Percentiles rank a stretch among this genome's conserved stretches.
Evolutionary conservation across 441 rosid species (phyloP).

Genomic region (Codiaeum variegatum): DNA sequence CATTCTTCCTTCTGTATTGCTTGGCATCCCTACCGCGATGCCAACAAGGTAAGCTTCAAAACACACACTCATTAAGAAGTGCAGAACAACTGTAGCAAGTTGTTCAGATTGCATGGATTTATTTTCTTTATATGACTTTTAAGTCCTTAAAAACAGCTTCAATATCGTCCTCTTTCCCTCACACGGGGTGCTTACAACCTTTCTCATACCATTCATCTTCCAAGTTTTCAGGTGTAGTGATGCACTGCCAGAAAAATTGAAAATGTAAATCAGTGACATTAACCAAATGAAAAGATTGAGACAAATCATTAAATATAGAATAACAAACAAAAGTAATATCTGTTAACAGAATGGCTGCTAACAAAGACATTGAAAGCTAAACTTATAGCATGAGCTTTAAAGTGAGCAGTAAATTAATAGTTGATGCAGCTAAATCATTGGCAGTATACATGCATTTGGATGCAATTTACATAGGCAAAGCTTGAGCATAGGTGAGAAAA

Average conservation of each 20-base stretch:
- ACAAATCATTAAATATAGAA: background rate
- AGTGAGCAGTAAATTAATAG: background rate
- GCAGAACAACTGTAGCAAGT: slow-evolving; percentile 4
- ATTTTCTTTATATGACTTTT: slow-evolving; percentile 38
- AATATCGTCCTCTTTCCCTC: slow-evolving; percentile 69
- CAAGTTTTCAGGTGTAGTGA: slow-evolving; percentile 68
- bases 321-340: background rate
- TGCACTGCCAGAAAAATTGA: slow-evolving; percentile 49
- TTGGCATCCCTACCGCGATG: slow-evolving; percentile 63
- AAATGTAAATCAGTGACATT: background rate
- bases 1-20: slow-evolving; percentile 81
- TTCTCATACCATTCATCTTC: slow-evolving; percentile 91
- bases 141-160: slow-evolving; percentile 91
- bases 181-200: slow-evolving; percentile 70
- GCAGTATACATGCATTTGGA: background rate
- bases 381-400: background rate
- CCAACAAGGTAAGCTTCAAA: slow-evolving; percentile 16
- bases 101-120: slow-evolving; percentile 1
- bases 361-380: background rate
- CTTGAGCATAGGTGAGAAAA: background rate
- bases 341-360: background rate
- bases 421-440: background rate
- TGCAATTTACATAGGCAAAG: background rate
- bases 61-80: slow-evolving; percentile 5
- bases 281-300: slow-evolving; percentile 2